These are phyloP conservation scores for Climacium dendroides DNA, from an alignment of 225 moss, liverwort and hornwort genomes.

Conservation along the genomic window DNA sequence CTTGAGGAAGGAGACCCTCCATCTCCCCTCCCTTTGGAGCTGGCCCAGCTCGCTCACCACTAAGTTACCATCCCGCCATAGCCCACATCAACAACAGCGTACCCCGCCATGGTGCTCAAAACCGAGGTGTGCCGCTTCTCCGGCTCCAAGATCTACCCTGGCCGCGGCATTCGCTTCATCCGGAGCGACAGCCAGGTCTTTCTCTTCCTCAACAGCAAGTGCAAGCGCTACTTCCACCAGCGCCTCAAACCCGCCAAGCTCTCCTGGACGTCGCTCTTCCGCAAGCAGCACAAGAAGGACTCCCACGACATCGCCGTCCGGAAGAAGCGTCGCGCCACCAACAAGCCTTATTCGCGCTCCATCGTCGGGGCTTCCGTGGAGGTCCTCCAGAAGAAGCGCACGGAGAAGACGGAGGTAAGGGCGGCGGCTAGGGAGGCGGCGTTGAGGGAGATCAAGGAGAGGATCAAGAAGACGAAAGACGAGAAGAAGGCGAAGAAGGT, in stretches of 20 bases:
- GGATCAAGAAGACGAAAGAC: conserved; percentile 45
- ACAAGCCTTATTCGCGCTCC: conserved; percentile 50
- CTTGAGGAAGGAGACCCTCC: not conserved
- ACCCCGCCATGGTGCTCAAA: conserved; percentile 30
- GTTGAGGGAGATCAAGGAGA: conserved; percentile 38
- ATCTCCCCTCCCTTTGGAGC: not conserved
- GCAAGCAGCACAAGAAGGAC: conserved; percentile 60
- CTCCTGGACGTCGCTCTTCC: conserved; percentile 44
- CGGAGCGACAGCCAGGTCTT: conserved; percentile 48
- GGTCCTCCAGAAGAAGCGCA: conserved; percentile 56
- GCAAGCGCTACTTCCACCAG: conserved; percentile 58
- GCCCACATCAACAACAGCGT: not conserved
- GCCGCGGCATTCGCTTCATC: conserved; percentile 46
- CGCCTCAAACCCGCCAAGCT: conserved; percentile 47
- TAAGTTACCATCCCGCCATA: not conserved
- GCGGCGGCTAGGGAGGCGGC: conserved; percentile 46
- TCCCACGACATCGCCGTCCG: conserved; percentile 27
- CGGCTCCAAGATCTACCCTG: conserved; percentile 51
- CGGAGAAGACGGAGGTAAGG: conserved; percentile 56
- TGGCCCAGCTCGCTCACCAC: not conserved
- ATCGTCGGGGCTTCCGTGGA: conserved; percentile 50
- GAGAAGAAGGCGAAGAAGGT: conserved; percentile 49
- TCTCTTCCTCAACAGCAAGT: conserved; percentile 52
- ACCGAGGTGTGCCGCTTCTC: conserved; percentile 46
- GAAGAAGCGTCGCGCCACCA: conserved; percentile 38